Evolutionary conservation across 306 rosid species (phyloP), one percentile per base, ranked within the genome.

Genomic region (Vigna unguiculata): DNA sequence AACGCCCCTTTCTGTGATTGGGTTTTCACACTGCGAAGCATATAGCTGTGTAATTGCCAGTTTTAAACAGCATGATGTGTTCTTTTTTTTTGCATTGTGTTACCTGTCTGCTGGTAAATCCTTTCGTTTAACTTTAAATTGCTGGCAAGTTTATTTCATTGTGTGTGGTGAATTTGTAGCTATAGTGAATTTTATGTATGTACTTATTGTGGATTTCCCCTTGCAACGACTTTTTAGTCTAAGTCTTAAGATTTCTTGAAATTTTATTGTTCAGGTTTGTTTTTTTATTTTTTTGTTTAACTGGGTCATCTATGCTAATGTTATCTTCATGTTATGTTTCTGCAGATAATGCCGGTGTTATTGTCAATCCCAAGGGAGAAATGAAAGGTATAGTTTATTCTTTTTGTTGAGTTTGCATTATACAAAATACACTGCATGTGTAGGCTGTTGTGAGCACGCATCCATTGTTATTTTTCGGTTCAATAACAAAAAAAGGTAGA

Each of bases 281-380:
- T 38, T n/a, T 1, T 68, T 6, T 0, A 22, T 32, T 24, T 12
- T 57, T 45, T 4, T 15, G 32, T 20, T 20, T 0, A 14, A 16
- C 15, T 73, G 6, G 2, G 9, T 20, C 7, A 2, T 77, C 13
- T 9, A 7, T 59, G 4, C 4, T 45, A 20, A 60, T 32, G 22
- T 3, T 16, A 15, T 60, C 12, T 30, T 59, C 14, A 2, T 20
- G 2, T 0, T 76, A 22, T 49, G 45, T 14, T 30, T 77, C 3
- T 75, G 80, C 93, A 92, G 96, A 93, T 83, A 93, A 93, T 74
- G 97, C 97, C 24, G 92, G 98, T 25, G 97, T 91, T 2, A 90
- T 93, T 72, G 97, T 93, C 40, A 90, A 93, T 75, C 97, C 96
- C 19, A 93, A 93, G 80, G 98, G 98, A 2, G 96, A 93, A 69